Base-by-base conservation (phyloP, 495 filamentous ascomycete species). In the Podospora pseudoanserina region DNA sequence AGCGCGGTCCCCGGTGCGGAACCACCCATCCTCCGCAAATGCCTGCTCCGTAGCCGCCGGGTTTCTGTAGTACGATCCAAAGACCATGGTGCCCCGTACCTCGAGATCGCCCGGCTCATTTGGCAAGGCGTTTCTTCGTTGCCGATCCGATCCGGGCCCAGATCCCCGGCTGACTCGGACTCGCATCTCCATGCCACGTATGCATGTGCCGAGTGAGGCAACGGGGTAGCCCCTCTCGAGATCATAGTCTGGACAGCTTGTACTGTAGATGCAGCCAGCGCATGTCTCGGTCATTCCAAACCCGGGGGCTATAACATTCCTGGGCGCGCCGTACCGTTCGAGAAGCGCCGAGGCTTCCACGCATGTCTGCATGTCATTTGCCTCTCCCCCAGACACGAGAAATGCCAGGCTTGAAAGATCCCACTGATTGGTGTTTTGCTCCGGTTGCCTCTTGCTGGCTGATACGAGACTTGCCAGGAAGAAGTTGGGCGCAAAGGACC, bases 1-100 rank as follows among this genome's bases (percentile, higher is more conserved):
- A 5, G 69, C 88, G 32, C 81, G 78, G 67, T 92, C 90, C 1
- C 89, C 89, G 1, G 89, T 91, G 56, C 84, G 83, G 77, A 91
- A 90, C 84, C 87, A 92, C 2, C 88, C 87, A 66, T 91, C 89
- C 0, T 58, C 18, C 1, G 85, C 87, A 62, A 90, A 86, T 0
- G 88, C 78, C 77, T 2, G 39, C 7, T 65, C 74, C 5, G 87
- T 91, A 4, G 82, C 85, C 39, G 79, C 72, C 0, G 75, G 73
- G 67, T 92, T 87, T 67, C 87, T 86, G 70, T 85, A 85, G 73
- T 92, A 91, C 26, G 81, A 80, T 44, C 81, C 77, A 76, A 90
- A 91, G 5, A 91, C 76, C 23, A 85, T 81, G 2, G 80, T 76
- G 23, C 77, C 76, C 28, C 44, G 34, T 1, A 79, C 57, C 39